Evolutionary conservation across 1,284 basidiomycete genomes (phyloP).

Genomic region (Cryptococcus sp.): DNA sequence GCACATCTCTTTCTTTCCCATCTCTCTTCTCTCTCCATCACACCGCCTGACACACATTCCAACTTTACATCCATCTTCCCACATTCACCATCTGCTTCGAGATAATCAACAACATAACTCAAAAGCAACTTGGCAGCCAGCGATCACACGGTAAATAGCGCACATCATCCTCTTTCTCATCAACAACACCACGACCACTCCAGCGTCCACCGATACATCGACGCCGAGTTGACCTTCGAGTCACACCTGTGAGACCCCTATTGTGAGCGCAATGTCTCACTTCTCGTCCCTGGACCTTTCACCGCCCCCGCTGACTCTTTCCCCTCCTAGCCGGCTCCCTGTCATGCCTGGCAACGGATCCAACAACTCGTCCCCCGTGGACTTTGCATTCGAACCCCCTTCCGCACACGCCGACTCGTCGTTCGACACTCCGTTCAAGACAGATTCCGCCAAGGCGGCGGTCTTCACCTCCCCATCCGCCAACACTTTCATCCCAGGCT

Average conservation of each 20-base stretch:
- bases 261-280: background rate
- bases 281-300: slow-evolving; percentile 2
- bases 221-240: too few species aligned
- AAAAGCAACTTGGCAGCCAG: too few species aligned
- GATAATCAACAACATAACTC: background rate
- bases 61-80: background rate
- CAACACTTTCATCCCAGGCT: slow-evolving; percentile 2
- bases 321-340: slow-evolving; percentile 3
- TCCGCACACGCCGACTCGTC: slow-evolving; percentile 9
- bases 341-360: slow-evolving; percentile 20
- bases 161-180: too few species aligned
- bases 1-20: background rate
- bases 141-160: too few species aligned
- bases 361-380: slow-evolving; percentile 28
- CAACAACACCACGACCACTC: too few species aligned
- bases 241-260: background rate
- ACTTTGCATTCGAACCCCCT: slow-evolving; percentile 40
- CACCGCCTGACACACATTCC: background rate
- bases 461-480: background rate
- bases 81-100: background rate
- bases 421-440: slow-evolving; percentile 12
- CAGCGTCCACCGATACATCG: too few species aligned
- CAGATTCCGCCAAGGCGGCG: background rate
- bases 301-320: slow-evolving; percentile 8
- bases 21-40: background rate